Evolutionary conservation across 2,329 filamentous ascomycete species (phyloP).

Genomic region (Beauveria sp.): DNA sequence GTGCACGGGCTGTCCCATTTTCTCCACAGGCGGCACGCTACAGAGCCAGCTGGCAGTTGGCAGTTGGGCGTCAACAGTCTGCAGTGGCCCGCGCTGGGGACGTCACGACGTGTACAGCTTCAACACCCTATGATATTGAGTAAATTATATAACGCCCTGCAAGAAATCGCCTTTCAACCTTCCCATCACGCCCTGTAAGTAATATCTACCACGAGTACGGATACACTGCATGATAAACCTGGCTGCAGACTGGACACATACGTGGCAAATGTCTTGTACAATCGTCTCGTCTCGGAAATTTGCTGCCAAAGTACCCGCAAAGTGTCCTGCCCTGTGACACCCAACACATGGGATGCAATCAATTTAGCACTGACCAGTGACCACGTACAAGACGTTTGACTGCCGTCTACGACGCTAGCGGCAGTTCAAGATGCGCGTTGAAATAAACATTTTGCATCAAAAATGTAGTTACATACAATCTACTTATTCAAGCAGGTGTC

Average conservation of each 20-base stretch:
- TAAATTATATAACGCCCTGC: background rate
- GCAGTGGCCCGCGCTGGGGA: background rate
- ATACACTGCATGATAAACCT: too few relatives aligned
- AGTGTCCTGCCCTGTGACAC: background rate
- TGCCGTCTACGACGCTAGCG: too few relatives aligned
- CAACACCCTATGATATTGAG: background rate
- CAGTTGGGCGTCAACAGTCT: background rate
- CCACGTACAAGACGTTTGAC: too few relatives aligned
- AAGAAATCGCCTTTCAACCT: background rate
- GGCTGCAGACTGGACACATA: too few relatives aligned
- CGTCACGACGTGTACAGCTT: background rate
- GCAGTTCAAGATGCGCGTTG: too few relatives aligned
- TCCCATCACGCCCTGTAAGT: background rate
- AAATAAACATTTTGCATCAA: too few relatives aligned
- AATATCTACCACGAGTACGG: background rate
- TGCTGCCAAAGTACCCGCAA: background rate
- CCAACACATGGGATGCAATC: too few relatives aligned
- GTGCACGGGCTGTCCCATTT: too few relatives aligned
- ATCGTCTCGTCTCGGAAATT: background rate
- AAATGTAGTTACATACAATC: background rate
- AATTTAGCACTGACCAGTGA: too few relatives aligned
- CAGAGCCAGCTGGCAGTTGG: background rate
- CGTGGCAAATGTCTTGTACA: background rate
- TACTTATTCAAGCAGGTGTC: constrained; percentile 10
- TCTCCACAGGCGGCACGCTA: too few relatives aligned